Conservation (phyloP, 2,329 filamentous ascomycete species). For the Talaromyces albobiverticillius region DNA sequence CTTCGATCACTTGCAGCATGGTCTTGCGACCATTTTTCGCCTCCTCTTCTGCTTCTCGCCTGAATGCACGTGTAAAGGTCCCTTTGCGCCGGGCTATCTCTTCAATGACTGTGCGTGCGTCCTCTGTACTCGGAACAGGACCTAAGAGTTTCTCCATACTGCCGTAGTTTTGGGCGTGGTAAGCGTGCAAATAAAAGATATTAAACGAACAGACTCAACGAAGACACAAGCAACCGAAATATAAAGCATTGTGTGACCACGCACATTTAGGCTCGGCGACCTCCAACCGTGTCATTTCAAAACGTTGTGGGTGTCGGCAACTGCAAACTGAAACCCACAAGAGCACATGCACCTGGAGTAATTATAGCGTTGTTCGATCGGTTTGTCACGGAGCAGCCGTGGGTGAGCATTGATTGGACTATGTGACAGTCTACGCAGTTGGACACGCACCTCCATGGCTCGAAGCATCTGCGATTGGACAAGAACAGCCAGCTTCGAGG, state of each 20-base stretch:
- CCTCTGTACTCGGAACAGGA: conserved; percentile 5
- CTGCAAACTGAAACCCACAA: conserved; percentile 2
- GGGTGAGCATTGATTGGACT: neutral
- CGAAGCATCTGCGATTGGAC: neutral
- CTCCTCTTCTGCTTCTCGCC: conserved; percentile 8
- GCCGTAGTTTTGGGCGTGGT: neutral
- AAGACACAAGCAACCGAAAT: conserved; percentile 4
- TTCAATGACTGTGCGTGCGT: conserved; percentile 10
- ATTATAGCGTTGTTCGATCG: neutral
- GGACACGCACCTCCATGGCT: neutral
- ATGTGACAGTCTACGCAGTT: neutral
- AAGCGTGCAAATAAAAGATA: neutral
- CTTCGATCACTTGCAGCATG: conserved; percentile 10
- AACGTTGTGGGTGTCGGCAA: neutral
- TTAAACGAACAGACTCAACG: neutral
- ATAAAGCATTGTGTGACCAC: neutral
- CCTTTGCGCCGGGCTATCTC: conserved; percentile 8
- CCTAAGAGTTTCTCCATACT: neutral
- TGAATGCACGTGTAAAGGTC: conserved; percentile 4
- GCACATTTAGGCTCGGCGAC: neutral
- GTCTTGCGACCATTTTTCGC: conserved; percentile 6
- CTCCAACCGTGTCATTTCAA: neutral
- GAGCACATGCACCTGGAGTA: neutral
- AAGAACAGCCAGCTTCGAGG: neutral
- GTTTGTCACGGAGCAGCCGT: neutral